Evolutionary conservation across 2,329 filamentous ascomycete species (phyloP).

Genomic region (Colletotrichum tofieldiae): DNA sequence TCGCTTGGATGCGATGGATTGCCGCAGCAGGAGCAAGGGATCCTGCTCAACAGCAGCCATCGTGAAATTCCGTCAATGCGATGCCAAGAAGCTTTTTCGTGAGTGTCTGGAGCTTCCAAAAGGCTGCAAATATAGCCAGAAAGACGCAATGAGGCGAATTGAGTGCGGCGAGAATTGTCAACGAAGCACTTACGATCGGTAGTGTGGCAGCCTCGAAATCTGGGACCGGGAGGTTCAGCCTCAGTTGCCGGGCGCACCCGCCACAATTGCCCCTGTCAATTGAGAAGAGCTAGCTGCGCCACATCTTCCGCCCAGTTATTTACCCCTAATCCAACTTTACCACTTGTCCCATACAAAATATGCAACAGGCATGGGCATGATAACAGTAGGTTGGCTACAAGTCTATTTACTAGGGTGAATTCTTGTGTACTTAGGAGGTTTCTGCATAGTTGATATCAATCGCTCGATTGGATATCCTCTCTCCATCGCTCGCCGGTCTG

Average conservation of each 20-base stretch:
- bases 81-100: background rate
- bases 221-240: constrained; percentile 32
- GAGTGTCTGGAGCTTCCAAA: background rate
- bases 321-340: background rate
- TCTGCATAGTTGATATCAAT: background rate
- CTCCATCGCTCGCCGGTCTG: background rate
- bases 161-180: constrained; percentile 9
- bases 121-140: background rate
- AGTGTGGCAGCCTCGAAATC: constrained; percentile 30
- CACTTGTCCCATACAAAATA: too few relatives aligned
- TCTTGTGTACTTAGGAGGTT: background rate
- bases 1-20: constrained; percentile 81
- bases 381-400: background rate
- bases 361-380: background rate
- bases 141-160: constrained; percentile 2
- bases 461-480: background rate
- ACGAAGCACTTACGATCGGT: constrained; percentile 7
- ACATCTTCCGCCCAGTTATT: background rate
- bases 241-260: background rate
- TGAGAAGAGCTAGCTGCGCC: background rate
- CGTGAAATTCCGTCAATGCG: constrained; percentile 39
- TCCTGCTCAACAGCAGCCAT: constrained; percentile 79
- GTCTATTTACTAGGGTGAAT: background rate
- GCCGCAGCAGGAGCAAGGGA: constrained; percentile 86
- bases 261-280: background rate